Evolutionary conservation across 2,329 filamentous ascomycete species (phyloP).

Genomic region (Alternaria dauci): DNA sequence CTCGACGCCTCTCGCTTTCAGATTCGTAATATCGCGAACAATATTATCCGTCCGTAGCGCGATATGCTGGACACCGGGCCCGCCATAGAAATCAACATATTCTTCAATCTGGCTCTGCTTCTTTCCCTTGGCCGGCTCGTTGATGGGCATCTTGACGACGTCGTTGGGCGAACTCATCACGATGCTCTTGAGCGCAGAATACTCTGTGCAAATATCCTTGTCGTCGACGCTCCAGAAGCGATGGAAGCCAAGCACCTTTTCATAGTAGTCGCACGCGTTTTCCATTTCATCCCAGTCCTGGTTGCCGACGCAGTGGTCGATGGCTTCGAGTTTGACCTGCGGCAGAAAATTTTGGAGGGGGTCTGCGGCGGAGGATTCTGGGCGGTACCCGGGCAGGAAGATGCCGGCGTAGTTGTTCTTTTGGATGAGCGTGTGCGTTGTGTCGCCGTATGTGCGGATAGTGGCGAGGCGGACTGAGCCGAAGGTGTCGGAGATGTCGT

Average conservation of each 20-base stretch:
- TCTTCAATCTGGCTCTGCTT: conserved; percentile 96
- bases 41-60: conserved; percentile 85
- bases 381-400: conserved; percentile 85
- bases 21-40: conserved; percentile 75
- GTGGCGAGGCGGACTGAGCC: conserved; percentile 77
- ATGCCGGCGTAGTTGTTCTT: conserved; percentile 73
- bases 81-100: conserved; percentile 83
- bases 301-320: conserved; percentile 98
- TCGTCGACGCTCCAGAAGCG: conserved; percentile 98
- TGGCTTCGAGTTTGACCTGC: conserved; percentile 70
- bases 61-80: conserved; percentile 91
- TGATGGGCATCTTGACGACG: conserved; percentile 96
- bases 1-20: conserved; percentile 87
- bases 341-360: conserved; percentile 65
- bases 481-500: conserved; percentile 62
- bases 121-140: conserved; percentile 90
- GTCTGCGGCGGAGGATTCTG: conserved; percentile 57
- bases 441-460: conserved; percentile 93
- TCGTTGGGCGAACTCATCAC: conserved; percentile 90
- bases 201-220: conserved; percentile 90
- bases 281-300: conserved; percentile 94
- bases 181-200: conserved; percentile 84
- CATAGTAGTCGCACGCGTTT: conserved; percentile 74
- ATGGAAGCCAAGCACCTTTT: conserved; percentile 89
- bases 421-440: conserved; percentile 89